Evolutionary conservation across 2,329 filamentous ascomycete species (phyloP).

Genomic region (Nemania diffusa): DNA sequence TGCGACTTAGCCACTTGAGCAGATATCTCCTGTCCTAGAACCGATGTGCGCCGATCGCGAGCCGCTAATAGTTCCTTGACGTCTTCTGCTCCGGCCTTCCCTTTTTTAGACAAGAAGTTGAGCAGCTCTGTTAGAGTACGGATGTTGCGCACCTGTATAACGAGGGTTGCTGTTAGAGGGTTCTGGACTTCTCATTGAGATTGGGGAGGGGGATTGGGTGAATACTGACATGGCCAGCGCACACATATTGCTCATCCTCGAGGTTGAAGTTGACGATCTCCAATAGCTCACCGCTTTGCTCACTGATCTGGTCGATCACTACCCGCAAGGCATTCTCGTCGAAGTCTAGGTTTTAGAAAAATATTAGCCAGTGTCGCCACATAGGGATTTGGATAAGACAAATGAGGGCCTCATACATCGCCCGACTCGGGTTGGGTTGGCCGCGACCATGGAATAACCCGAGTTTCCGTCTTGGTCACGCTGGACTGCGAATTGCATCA

Average conservation of each 20-base stretch:
- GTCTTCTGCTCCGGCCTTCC: neutral
- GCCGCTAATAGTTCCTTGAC: neutral
- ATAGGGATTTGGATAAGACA: neutral
- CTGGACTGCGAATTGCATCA: slow-evolving; percentile 34
- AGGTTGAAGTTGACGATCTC: slow-evolving; percentile 36
- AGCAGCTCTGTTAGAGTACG: slow-evolving; percentile 23
- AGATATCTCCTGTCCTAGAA: slow-evolving; percentile 1
- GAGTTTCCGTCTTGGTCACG: slow-evolving; percentile 29
- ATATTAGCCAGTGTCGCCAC: slow-evolving; percentile 7
- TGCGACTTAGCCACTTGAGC: slow-evolving; percentile 10
- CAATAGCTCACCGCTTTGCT: slow-evolving; percentile 28
- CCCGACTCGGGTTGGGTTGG: slow-evolving; percentile 31
- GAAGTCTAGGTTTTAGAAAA: slow-evolving; percentile 17
- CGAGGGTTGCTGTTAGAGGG: neutral
- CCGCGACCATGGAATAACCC: slow-evolving; percentile 34
- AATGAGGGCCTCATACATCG: slow-evolving; percentile 18
- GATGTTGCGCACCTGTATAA: slow-evolving; percentile 31
- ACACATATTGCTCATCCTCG: slow-evolving; percentile 35
- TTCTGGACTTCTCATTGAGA: neutral
- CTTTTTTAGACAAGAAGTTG: neutral
- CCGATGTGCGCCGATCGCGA: neutral
- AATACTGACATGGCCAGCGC: slow-evolving; percentile 32
- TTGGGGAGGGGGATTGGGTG: neutral
- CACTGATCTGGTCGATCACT: slow-evolving; percentile 23
- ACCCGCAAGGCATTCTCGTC: slow-evolving; percentile 20